A percentile compares a stretch with the other conserved stretches of the same genome.
Evolutionary conservation across 1,139 yeast genomes (phyloP).

Genomic region (Candida dubliniensis): DNA sequence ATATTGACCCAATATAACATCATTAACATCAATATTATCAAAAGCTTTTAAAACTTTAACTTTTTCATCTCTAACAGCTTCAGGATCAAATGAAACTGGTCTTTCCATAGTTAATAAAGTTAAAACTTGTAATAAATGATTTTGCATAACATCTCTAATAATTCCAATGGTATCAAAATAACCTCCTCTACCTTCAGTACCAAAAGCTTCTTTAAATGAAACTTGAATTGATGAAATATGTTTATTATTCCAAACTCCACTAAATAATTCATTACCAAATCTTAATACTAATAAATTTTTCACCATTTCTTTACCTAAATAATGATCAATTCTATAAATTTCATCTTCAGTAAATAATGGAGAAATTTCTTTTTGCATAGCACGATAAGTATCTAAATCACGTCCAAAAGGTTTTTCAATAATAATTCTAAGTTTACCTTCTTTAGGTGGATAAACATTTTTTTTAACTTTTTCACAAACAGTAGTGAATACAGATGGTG

Average conservation of each 20-base stretch:
- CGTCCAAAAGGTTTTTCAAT: slow-evolving; percentile 98
- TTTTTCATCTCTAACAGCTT: slow-evolving; percentile 93
- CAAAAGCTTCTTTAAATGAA: slow-evolving; percentile 93
- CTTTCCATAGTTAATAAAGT: slow-evolving; percentile 94
- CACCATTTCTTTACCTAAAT: slow-evolving; percentile 96
- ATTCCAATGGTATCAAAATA: slow-evolving; percentile 95
- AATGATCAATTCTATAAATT: slow-evolving; percentile 93
- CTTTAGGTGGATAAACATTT: slow-evolving; percentile 56
- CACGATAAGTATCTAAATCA: slow-evolving; percentile 76
- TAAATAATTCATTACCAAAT: slow-evolving; percentile 84
- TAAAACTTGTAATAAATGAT: slow-evolving; percentile 89
- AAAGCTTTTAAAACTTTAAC: slow-evolving; percentile 88
- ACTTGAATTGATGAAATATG: slow-evolving; percentile 80
- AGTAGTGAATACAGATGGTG: slow-evolving; percentile 84
- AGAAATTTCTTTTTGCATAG: slow-evolving; percentile 71
- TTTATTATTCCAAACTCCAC: slow-evolving; percentile 83
- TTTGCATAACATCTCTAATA: slow-evolving; percentile 97
- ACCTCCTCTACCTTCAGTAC: slow-evolving; percentile 99
- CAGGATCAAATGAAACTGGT: slow-evolving; percentile 87
- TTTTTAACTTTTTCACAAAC: slow-evolving; percentile 77
- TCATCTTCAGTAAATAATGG: slow-evolving; percentile 92
- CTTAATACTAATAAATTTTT: slow-evolving; percentile 86
- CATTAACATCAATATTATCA: slow-evolving; percentile 61
- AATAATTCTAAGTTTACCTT: slow-evolving; percentile 77
- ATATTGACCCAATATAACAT: slow-evolving; percentile 87